Percentiles rank a stretch among this genome's conserved stretches.
Conservation (phyloP, 345 rosid species). For the Sonneratia alba region DNA sequence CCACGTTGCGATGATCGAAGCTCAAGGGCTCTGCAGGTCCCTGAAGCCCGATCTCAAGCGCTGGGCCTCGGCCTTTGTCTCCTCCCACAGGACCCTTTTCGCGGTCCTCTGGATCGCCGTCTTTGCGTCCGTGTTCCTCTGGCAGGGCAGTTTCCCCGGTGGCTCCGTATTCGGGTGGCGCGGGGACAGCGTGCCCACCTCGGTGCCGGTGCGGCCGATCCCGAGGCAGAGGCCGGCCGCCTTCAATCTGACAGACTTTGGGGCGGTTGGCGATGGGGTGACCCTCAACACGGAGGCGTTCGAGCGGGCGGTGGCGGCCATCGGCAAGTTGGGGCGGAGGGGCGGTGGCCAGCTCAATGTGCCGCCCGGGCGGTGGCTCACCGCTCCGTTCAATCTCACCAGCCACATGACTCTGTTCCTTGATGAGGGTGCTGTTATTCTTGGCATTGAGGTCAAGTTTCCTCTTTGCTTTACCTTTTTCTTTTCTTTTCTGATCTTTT, state of each 20-base stretch:
- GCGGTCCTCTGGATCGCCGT: conserved; percentile 72
- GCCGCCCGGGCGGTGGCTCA: conserved; percentile 88
- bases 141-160: conserved; percentile 54
- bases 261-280: conserved; percentile 81
- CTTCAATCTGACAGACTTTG: conserved; percentile 81
- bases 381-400: conserved; percentile 92
- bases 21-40: conserved; percentile 36
- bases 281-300: conserved; percentile 79
- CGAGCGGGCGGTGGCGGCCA: conserved; percentile 69
- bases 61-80: conserved; percentile 40
- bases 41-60: conserved; percentile 48
- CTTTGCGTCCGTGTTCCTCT: conserved; percentile 59
- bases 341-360: conserved; percentile 97
- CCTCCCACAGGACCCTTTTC: conserved; percentile 74
- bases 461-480: neutral
- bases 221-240: conserved; percentile 54
- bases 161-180: conserved; percentile 33
- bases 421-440: conserved; percentile 75
- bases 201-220: conserved; percentile 26
- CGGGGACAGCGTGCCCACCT: conserved; percentile 18
- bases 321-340: conserved; percentile 55
- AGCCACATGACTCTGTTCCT: conserved; percentile 91
- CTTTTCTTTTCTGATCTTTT: neutral
- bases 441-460: conserved; percentile 60
- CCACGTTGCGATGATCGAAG: conserved; percentile 41